Conservation (phyloP, 768 basidiomycete genomes). For the Leccinum uliginosum region DNA sequence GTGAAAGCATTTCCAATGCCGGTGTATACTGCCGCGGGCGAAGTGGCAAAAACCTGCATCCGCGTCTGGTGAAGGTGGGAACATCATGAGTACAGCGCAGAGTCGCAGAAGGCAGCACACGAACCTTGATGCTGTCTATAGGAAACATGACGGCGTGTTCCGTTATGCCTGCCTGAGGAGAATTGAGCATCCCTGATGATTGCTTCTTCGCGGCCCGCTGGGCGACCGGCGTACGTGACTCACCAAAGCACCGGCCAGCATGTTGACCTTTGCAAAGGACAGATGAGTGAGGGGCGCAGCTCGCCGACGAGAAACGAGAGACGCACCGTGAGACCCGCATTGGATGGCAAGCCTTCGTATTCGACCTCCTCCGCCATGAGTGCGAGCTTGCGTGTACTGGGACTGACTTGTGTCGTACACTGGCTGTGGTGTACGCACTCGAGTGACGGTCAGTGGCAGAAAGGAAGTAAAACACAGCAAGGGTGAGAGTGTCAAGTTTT, state of each 20-base stretch:
- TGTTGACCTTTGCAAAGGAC: constrained; percentile 65
- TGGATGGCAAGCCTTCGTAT: constrained; percentile 66
- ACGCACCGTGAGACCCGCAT: constrained; percentile 70
- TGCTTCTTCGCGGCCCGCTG: not conserved
- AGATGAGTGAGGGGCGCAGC: constrained; percentile 14
- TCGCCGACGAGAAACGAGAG: constrained; percentile 3
- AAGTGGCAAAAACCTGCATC: constrained; percentile 95
- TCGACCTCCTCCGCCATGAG: constrained; percentile 47
- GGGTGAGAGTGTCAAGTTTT: constrained; percentile 9
- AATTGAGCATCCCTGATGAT: constrained; percentile 12
- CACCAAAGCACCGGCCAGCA: constrained; percentile 95
- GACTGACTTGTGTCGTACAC: constrained; percentile 4
- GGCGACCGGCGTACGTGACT: constrained; percentile 27
- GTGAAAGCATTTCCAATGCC: constrained; percentile 88
- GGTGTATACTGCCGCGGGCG: constrained; percentile 81
- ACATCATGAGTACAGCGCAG: constrained; percentile 6
- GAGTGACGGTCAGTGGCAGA: not conserved
- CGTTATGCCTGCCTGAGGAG: constrained; percentile 86
- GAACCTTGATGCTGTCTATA: constrained; percentile 94
- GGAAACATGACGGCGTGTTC: constrained; percentile 99
- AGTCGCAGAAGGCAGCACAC: constrained; percentile 23
- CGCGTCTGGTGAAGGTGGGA: constrained; percentile 62
- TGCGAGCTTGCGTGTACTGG: constrained; percentile 9
- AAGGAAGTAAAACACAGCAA: not conserved
- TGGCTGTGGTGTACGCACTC: constrained; percentile 4